phyloP scores from a whole-genome alignment of 75 land plant species.

The Pinus taeda region DNA sequence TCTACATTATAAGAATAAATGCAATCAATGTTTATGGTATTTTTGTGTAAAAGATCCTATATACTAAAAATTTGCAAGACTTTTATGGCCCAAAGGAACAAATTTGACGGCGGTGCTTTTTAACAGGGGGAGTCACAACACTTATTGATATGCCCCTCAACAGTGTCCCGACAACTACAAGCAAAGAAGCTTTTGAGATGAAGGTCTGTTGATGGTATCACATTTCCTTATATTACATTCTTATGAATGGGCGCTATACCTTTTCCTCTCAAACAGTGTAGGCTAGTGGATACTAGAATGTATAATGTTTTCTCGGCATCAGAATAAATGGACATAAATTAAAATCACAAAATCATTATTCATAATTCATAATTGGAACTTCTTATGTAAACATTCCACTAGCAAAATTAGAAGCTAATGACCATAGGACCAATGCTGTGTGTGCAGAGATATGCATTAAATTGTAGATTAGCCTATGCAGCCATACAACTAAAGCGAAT shows the following conservation, averaged over 20 bases:
- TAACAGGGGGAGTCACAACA: slow-evolving; percentile 83
- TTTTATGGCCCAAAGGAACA: neutral
- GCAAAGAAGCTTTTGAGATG: slow-evolving; percentile 50
- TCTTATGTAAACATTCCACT: neutral
- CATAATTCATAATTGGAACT: neutral
- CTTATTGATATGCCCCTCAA: slow-evolving; percentile 96
- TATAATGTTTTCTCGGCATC: neutral
- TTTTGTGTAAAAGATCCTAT: neutral
- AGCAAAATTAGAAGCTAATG: neutral
- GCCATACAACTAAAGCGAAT: no score
- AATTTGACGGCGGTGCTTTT: neutral
- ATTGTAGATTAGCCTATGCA: no score
- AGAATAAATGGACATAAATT: no score
- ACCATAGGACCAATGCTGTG: no score
- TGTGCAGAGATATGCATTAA: no score
- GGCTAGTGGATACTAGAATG: neutral
- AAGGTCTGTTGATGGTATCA: slow-evolving; percentile 50
- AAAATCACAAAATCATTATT: neutral
- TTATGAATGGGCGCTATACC: neutral
- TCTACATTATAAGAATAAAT: neutral
- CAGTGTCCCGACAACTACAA: slow-evolving; percentile 73
- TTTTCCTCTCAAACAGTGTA: neutral
- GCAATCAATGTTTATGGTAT: neutral
- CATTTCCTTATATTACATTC: neutral
- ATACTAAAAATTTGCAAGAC: neutral